Conservation (phyloP, 2,329 filamentous ascomycete genomes). For the Neonectria sp. region DNA sequence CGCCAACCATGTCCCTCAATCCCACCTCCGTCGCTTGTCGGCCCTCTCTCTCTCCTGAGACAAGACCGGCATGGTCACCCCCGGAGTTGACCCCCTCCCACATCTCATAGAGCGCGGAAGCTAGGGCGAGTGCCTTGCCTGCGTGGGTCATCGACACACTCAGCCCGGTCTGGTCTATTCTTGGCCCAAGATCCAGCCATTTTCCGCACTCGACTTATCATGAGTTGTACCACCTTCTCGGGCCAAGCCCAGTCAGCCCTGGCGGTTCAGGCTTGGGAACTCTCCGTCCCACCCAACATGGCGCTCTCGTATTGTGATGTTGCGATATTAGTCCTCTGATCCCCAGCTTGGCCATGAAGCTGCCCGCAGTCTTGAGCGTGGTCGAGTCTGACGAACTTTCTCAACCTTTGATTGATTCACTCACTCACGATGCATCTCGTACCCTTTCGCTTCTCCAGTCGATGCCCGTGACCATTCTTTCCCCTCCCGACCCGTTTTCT, state of each 20-base stretch:
- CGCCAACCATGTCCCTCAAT: background rate
- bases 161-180: constrained; percentile 29
- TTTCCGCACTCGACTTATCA: constrained; percentile 10
- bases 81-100: background rate
- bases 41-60: background rate
- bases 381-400: constrained; percentile 9
- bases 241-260: constrained; percentile 23
- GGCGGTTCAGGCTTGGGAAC: constrained; percentile 19
- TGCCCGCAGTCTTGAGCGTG: constrained; percentile 21
- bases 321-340: constrained; percentile 1
- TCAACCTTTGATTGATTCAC: constrained; percentile 29
- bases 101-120: constrained; percentile 1
- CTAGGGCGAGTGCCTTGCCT: constrained; percentile 25
- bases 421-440: constrained; percentile 19
- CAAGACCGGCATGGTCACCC: background rate
- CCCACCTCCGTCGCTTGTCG: constrained; percentile 2
- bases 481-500: background rate
- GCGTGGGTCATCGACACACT: constrained; percentile 21
- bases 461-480: constrained; percentile 18
- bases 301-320: constrained; percentile 11
- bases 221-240: constrained; percentile 20
- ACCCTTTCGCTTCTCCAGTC: constrained; percentile 10
- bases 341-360: constrained; percentile 5
- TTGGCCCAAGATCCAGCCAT: constrained; percentile 24
- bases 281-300: constrained; percentile 15